A percentile compares a stretch with the other conserved stretches of the same genome.
These are phyloP conservation scores for Erythrophleum fordii DNA, from an alignment of 306 rosid genomes.

Conservation along the genomic window DNA sequence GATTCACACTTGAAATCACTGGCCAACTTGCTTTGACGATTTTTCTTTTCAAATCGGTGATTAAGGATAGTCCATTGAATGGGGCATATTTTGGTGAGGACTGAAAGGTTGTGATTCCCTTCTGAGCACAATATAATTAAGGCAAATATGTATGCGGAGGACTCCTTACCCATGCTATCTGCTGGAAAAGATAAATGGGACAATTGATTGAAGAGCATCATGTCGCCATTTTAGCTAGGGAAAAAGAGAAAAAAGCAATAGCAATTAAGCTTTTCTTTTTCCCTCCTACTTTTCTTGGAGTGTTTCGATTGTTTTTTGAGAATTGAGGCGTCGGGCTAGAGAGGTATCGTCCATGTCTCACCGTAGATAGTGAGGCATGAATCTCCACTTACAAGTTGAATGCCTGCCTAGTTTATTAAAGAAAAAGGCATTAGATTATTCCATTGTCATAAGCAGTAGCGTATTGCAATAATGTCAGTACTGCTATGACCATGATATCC, in stretches of 20 bases:
- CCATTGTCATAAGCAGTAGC: conserved; percentile 17
- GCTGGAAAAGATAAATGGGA: conserved; percentile 4
- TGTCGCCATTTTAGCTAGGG: conserved; percentile 25
- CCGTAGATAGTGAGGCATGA: conserved; percentile 48
- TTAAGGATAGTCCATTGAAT: not conserved
- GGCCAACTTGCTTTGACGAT: conserved; percentile 41
- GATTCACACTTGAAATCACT: conserved; percentile 40
- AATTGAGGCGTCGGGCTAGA: conserved; percentile 11
- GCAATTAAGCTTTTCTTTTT: not conserved
- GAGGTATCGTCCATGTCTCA: conserved; percentile 38
- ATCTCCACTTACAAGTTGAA: conserved; percentile 44
- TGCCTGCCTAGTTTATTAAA: conserved; percentile 16
- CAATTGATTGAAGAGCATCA: conserved; percentile 37
- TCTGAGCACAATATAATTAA: conserved; percentile 37
- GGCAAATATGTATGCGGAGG: conserved; percentile 26
- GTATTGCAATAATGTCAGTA: not conserved
- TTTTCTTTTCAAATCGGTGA: not conserved
- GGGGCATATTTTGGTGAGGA: conserved; percentile 20
- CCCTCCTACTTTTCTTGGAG: not conserved
- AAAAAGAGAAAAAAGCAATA: conserved; percentile 11
- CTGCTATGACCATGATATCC: not conserved
- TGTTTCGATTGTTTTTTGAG: conserved; percentile 16
- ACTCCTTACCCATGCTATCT: conserved; percentile 33
- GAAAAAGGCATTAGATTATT: conserved; percentile 17
- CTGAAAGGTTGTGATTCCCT: conserved; percentile 38